Evolutionary conservation across 306 rosid species (phyloP).

Genomic region (Vigna trinervia): DNA sequence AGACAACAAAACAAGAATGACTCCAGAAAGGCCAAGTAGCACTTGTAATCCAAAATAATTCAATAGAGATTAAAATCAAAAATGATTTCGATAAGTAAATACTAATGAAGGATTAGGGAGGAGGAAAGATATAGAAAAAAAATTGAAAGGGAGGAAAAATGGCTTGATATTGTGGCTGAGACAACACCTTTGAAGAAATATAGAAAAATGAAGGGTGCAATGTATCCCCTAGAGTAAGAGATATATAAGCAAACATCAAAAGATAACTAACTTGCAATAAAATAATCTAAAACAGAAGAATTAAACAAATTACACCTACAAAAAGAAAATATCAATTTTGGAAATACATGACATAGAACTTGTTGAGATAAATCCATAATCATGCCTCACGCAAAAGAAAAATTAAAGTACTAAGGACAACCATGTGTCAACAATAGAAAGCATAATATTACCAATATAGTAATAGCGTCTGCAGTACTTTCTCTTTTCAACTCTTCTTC

Average conservation of each 20-base stretch:
- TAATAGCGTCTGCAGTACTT: conserved; percentile 95
- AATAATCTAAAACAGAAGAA: conserved; percentile 34
- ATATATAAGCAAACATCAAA: conserved; percentile 96
- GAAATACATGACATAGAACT: conserved; percentile 28
- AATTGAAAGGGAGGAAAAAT: conserved; percentile 5
- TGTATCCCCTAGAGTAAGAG: conserved; percentile 94
- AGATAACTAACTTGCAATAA: conserved; percentile 91
- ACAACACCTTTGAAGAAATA: conserved; percentile 88
- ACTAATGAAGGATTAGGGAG: conserved; percentile 23
- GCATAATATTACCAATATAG: conserved; percentile 73
- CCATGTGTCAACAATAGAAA: conserved; percentile 10
- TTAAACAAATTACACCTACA: conserved; percentile 29
- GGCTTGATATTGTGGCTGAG: conserved; percentile 20
- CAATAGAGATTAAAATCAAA: conserved; percentile 36
- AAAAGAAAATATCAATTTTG: not conserved
- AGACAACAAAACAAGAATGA: conserved; percentile 90
- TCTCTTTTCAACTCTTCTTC: conserved; percentile 97
- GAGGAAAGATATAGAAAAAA: conserved; percentile 18
- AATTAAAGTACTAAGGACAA: not conserved
- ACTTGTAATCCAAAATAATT: conserved; percentile 51
- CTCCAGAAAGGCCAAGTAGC: conserved; percentile 96
- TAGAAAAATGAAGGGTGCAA: conserved; percentile 72
- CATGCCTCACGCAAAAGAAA: not conserved
- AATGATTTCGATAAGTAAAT: not conserved
- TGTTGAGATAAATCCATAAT: conserved; percentile 37